Evolutionary conservation across 768 basidiomycete genomes (phyloP), one percentile per base, ranked within the genome.

Genomic region (Lanmaoa rubissima): DNA sequence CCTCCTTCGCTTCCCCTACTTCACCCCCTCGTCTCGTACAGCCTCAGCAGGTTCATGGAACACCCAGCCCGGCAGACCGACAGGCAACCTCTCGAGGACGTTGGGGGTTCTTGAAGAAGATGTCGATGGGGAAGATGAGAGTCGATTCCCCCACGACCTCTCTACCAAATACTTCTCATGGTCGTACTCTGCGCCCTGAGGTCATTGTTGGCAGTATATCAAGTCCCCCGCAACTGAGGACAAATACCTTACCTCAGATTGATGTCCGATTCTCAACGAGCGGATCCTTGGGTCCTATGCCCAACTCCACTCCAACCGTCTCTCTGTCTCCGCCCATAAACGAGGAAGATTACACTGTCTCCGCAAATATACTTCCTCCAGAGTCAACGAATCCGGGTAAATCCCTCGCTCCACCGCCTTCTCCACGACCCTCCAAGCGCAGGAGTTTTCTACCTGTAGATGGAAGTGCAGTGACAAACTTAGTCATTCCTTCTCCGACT

Each of bases 21-120:
- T 74, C 71, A 9, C 72, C 70, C 5, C 71, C 70, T 45, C 70
- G 65, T 48, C 35, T 21, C 17, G 21, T 21, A 32, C 59, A 58
- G 24, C 40, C 16, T 52, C 64, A 60, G 41, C 65, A 62, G 35
- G 32, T 39, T 17, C 59, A 53, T 50, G 60, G 26, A 19, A 58
- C 53, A 5, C 59, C 65, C 5, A 61, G 66, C 35, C 69, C 68
- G 19, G 40, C 49, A 47, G 73, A 74, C 24, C 63, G 64, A 2
- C 71, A 62, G 51, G 43, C 48, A 24, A 21, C 52, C 32, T 54
- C 68, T 39, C 70, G 73, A 70, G 85, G 86, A 51, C 86, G 91
- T 54, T 96, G 95, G 94, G 94, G 94, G 4, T 96, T 98, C 76
- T 76, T 98, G 57, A 93, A 94, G 76, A 98, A 98, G 76, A 97